phyloP scores from a whole-genome alignment of 1,284 basidiomycete genomes.

The Leccinum subfulvum region DNA sequence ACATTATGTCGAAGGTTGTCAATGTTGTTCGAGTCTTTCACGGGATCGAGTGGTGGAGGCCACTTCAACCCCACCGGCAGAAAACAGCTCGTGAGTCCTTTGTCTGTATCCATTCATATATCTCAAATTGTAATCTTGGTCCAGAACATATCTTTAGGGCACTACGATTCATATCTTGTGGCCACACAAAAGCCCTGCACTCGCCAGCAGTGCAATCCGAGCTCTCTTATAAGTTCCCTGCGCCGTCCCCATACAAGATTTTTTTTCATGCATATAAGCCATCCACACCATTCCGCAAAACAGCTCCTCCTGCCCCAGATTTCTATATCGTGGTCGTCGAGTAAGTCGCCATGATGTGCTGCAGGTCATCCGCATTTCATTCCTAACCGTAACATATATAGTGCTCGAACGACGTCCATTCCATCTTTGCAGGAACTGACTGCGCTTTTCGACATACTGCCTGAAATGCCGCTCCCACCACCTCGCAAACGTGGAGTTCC shows the following conservation, averaged over 20 bases:
- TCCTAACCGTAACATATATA: slow-evolving; percentile 29
- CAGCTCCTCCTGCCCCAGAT: slow-evolving; percentile 78
- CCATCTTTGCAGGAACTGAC: slow-evolving; percentile 70
- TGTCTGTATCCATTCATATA: not conserved
- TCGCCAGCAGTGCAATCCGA: slow-evolving; percentile 19
- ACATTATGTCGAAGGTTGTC: slow-evolving; percentile 32
- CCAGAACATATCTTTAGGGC: slow-evolving; percentile 69
- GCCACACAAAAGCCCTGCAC: slow-evolving; percentile 46
- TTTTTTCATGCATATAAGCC: slow-evolving; percentile 97
- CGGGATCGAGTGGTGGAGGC: slow-evolving; percentile 55
- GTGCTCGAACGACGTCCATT: slow-evolving; percentile 71
- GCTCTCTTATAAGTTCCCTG: not conserved
- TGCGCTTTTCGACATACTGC: slow-evolving; percentile 59
- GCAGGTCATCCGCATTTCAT: not conserved
- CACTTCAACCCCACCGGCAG: slow-evolving; percentile 43
- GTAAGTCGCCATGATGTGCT: slow-evolving; percentile 45
- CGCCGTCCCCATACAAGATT: slow-evolving; percentile 60
- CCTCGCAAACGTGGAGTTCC: slow-evolving; percentile 42
- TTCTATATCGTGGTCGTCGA: slow-evolving; percentile 86
- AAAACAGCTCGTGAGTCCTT: slow-evolving; percentile 23
- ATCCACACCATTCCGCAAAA: slow-evolving; percentile 79
- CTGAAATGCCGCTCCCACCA: slow-evolving; percentile 53
- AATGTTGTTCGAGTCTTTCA: slow-evolving; percentile 21
- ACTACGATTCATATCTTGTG: slow-evolving; percentile 75
- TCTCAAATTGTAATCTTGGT: not conserved